These are phyloP conservation scores for Helotiales sp. DNA, from an alignment of 2,329 filamentous ascomycete species.

Conservation along the genomic window DNA sequence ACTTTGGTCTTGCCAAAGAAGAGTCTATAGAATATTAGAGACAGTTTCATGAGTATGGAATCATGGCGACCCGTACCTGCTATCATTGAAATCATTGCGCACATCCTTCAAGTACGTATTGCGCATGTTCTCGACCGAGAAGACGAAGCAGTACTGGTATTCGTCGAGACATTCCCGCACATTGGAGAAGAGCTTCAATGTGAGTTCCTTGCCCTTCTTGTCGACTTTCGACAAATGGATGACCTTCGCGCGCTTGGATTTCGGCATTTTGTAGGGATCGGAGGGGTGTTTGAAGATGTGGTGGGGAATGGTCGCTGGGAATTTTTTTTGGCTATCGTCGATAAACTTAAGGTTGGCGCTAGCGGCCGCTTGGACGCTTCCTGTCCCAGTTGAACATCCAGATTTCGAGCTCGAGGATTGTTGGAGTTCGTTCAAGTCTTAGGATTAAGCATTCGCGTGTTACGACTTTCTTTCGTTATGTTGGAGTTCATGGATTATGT, in stretches of 20 bases:
- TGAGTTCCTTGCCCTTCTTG: slow-evolving; percentile 91
- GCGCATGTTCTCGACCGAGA: slow-evolving; percentile 95
- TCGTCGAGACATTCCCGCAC: slow-evolving; percentile 84
- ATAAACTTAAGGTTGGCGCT: not conserved
- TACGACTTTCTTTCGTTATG: slow-evolving; percentile 57
- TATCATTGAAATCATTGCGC: slow-evolving; percentile 81
- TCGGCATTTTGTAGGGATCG: slow-evolving; percentile 71
- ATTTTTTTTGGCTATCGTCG: not conserved
- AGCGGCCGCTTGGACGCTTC: not conserved
- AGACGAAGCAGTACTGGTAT: slow-evolving; percentile 92
- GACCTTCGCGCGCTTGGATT: slow-evolving; percentile 90
- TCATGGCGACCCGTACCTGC: slow-evolving; percentile 62
- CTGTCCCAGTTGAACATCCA: not conserved
- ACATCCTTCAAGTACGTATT: slow-evolving; percentile 96
- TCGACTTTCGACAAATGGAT: slow-evolving; percentile 88
- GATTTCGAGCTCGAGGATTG: not conserved
- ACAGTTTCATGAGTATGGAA: too few relatives aligned
- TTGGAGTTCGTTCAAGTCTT: not conserved
- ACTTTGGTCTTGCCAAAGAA: slow-evolving; percentile 99
- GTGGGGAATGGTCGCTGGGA: not conserved
- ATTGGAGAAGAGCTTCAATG: slow-evolving; percentile 84
- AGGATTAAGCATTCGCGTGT: not conserved
- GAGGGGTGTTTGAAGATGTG: not conserved
- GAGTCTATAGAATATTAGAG: slow-evolving; percentile 59
- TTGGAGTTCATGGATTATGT: slow-evolving; percentile 98